Evolutionary conservation across 2,329 filamentous ascomycete species (phyloP), one percentile per base, ranked within the genome.

Genomic region (Trichoderma koningiopsis): DNA sequence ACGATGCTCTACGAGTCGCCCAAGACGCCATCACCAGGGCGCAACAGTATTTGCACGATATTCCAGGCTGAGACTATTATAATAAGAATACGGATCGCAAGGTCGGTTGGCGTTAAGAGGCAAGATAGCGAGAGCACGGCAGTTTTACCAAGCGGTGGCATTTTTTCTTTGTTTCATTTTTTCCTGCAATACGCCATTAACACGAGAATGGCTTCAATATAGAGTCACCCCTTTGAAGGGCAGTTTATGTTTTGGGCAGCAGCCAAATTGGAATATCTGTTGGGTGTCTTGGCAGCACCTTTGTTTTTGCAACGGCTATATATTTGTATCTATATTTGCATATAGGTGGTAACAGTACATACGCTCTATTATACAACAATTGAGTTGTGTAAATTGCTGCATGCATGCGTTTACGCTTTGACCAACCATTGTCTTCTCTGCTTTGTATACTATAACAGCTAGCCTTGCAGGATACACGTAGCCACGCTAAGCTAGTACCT

Each of bases 11-110:
- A 6, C 68, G 70, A 33, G 77, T 75, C n/a, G 75, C 75, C 13
- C 71, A 74, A 5, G 79, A 80, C 61, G 79, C 79, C 27, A 70
- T 80, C 7, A 72, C 71, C 8, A 76, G 79, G 70, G 79, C 79
- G 4, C 72, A 77, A 52, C 72, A 70, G 22, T 80, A 76, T 58
- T 59, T 80, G 53, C 71, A 74, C 52, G 72, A 74, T 40, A 68
- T 71, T 1, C 67, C 73, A 47, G 71, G 72, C 40, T 77, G 66
- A 71, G 29, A 16, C 27, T 58, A 10, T 37, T 40, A 49, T n/a
- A 55, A 55, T 19, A 49, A 59, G 47, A 59, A 49, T 40, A 40
- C 49, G 19, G 68, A 65, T 52, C 66, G 43, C 64, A 68, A 64
- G 53, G 40, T 64, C 66, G 58, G 43, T 29, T 14, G 68, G 64